Base-by-base conservation (phyloP, 208 protist species). In the Trypanosomatidae sp. region DNA sequence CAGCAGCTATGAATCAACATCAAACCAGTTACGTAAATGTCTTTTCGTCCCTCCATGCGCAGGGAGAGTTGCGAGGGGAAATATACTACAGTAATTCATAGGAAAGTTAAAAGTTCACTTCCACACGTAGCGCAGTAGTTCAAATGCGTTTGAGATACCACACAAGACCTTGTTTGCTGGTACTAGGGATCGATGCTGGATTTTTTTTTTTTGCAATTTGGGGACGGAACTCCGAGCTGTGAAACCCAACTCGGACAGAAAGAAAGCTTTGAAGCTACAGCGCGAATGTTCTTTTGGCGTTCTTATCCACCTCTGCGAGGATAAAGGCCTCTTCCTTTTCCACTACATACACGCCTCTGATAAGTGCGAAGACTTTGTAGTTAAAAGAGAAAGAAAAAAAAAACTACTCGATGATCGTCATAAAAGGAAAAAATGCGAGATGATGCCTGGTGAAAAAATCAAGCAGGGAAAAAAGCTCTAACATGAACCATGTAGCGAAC, bases 241-340 rank as follows among this genome's bases (percentile, higher is more conserved):
- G 71, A 62, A 74, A 49, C 46, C 46, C 41, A 58, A 28, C 15
- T n/a, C 19, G 28, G 50, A 47, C 3, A 39, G 8, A 50, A n/a
- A 66, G 36, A 71, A 62, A 77, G 70, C 47, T 62, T 46, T 52
- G 41, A 76, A 71, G 62, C 56, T 84, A 84, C 36, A 75, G n/a
- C 69, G 36, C n/a, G 13, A 59, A 49, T 25, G 58, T 41, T 25
- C 8, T 44, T 44, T 59, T 5, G 36, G 36, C 9, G 5, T 28
- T 56, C 8, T 25, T 33, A 25, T 17, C 49, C 7, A 25, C 46
- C 19, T 69, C 66, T 46, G 36, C 8, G 33, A 46, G 19, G 43
- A 13, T 43, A 68, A 30, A 74, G 64, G 39, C 15, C 68, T 60
- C 6, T 64, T 25, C 52, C 52, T 59, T 73, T 41, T 30, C 49